A percentile compares a stretch with the other conserved stretches of the same genome.
phyloP scores from a whole-genome alignment of 495 filamentous ascomycete genomes.

The Penicillium dipodomyicola region DNA sequence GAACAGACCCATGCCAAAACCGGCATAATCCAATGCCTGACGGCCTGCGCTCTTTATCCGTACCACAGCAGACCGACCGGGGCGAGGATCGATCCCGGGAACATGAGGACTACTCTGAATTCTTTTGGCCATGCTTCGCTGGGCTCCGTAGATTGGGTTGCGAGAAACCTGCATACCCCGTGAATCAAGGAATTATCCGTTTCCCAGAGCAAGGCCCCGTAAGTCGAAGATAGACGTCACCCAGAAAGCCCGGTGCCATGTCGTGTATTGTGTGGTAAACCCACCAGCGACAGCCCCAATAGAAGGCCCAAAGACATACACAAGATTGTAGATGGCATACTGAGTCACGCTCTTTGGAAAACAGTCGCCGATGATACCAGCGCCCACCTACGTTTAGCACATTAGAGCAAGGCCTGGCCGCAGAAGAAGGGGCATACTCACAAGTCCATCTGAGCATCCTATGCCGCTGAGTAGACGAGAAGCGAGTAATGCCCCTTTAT shows the following conservation, averaged over 20 bases:
- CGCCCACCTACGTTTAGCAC: conserved; percentile 5
- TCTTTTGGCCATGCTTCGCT: conserved; percentile 31
- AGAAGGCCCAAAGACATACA: conserved; percentile 54
- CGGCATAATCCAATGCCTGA: conserved; percentile 61
- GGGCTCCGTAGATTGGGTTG: conserved; percentile 5
- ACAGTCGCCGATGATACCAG: conserved; percentile 48
- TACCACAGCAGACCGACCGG: conserved; percentile 61
- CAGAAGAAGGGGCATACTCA: conserved; percentile 20
- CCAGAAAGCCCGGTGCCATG: conserved; percentile 33
- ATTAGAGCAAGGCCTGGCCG: not conserved
- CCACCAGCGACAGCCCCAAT: conserved; percentile 53
- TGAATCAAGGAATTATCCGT: conserved; percentile 58
- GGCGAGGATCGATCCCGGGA: conserved; percentile 52
- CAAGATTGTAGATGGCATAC: conserved; percentile 38
- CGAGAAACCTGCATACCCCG: conserved; percentile 44
- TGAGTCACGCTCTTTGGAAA: conserved; percentile 52
- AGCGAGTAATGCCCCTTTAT: conserved; percentile 42
- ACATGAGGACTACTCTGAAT: conserved; percentile 58
- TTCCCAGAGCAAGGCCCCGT: conserved; percentile 53
- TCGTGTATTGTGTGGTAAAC: conserved; percentile 56
- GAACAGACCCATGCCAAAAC: conserved; percentile 58
- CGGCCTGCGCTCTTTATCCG: conserved; percentile 58
- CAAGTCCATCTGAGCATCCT: not conserved
- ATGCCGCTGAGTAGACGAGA: conserved; percentile 22
- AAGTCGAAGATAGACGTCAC: conserved; percentile 54